Conservation (phyloP, 2,329 filamentous ascomycete genomes). For the Sporothrix sp. region DNA sequence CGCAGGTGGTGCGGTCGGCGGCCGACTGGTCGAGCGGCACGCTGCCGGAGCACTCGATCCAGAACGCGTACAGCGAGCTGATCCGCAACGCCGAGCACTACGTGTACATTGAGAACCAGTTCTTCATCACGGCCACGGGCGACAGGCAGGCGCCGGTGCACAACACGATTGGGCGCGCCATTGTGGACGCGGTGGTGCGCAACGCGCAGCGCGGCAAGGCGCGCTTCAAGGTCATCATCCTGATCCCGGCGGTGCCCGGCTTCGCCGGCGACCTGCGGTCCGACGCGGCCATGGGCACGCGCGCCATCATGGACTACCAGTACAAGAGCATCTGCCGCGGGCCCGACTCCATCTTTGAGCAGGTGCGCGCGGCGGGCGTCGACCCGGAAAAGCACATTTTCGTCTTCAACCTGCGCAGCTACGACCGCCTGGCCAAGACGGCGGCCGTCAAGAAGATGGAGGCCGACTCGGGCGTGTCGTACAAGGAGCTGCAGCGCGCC, state of each 20-base stretch:
- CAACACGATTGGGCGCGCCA: constrained; percentile 79
- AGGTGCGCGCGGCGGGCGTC: constrained; percentile 60
- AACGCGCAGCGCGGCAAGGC: constrained; percentile 66
- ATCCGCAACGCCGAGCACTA: constrained; percentile 84
- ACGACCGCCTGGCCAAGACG: constrained; percentile 84
- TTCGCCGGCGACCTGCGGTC: constrained; percentile 87
- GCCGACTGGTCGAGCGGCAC: constrained; percentile 93
- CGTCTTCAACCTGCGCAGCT: constrained; percentile 87
- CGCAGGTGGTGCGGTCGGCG: constrained; percentile 82
- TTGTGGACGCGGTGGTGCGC: constrained; percentile 79
- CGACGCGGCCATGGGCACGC: constrained; percentile 72
- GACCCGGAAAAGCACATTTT: constrained; percentile 77
- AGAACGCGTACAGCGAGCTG: constrained; percentile 75
- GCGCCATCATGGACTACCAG: constrained; percentile 97
- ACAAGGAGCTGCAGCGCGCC: constrained; percentile 77
- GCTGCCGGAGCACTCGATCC: constrained; percentile 71
- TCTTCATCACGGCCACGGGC: constrained; percentile 92
- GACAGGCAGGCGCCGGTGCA: constrained; percentile 77
- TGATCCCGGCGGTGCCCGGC: constrained; percentile 86
- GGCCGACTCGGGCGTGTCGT: constrained; percentile 66
- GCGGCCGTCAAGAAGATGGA: constrained; percentile 64
- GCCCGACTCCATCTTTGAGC: constrained; percentile 79
- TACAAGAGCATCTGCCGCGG: constrained; percentile 93
- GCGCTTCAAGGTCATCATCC: constrained; percentile 81
- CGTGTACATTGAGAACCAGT: constrained; percentile 97